A percentile compares a stretch with the other conserved stretches of the same genome.
Conservation (phyloP, 148 eudicot species). For the Camellia sinensis region DNA sequence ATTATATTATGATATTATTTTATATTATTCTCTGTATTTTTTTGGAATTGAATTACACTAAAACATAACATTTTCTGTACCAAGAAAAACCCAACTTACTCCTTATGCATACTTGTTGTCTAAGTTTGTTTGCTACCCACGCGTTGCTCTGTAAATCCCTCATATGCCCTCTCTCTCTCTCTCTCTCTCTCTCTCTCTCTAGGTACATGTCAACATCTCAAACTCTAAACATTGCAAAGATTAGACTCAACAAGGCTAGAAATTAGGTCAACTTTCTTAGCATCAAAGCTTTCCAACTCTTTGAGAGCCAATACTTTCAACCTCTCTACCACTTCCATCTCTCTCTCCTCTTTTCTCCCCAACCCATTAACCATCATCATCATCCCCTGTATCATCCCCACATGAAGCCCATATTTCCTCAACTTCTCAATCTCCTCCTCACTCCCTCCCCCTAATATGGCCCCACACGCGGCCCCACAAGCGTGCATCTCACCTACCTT, state of each 20-base stretch:
- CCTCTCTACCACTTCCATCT: constrained; percentile 9
- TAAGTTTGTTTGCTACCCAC: too few relatives aligned
- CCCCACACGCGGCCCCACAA: constrained; percentile 6
- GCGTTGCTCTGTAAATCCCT: too few relatives aligned
- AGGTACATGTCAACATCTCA: neutral
- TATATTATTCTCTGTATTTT: too few relatives aligned
- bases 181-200: too few relatives aligned
- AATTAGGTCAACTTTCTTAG: constrained; percentile 24
- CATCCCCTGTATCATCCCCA: constrained; percentile 36
- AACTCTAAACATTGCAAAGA: neutral
- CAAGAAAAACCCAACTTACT: too few relatives aligned
- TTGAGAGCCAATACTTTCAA: constrained; percentile 29
- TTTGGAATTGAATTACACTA: too few relatives aligned
- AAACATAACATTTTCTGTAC: too few relatives aligned
- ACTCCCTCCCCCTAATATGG: constrained; percentile 9
- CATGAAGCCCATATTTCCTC: constrained; percentile 33
- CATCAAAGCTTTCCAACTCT: constrained; percentile 36
- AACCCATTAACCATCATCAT: neutral
- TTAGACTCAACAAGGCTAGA: constrained; percentile 25
- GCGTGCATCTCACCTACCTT: constrained; percentile 11
- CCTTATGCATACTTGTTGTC: too few relatives aligned
- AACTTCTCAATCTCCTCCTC: constrained; percentile 8
- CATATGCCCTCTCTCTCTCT: too few relatives aligned
- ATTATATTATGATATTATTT: too few relatives aligned
- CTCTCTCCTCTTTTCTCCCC: constrained; percentile 11